Base-by-base conservation (phyloP, 768 basidiomycete genomes). In the Hydnomerulius pinastri region DNA sequence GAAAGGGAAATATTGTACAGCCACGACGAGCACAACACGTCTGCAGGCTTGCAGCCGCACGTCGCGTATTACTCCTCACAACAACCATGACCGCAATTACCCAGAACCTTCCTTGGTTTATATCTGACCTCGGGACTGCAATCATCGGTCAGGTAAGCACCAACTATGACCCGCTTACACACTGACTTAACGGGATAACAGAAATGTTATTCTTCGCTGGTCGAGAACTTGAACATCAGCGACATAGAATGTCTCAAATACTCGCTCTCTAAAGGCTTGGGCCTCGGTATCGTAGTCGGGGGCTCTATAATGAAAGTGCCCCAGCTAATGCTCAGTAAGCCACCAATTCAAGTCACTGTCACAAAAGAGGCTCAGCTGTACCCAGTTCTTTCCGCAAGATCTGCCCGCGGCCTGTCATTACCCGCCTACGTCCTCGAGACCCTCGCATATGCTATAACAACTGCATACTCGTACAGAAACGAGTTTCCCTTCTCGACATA, bases 231-330 rank as follows among this genome's bases (percentile, higher is more conserved):
- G 48, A 72, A 97, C 68, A 57, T 97, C 17, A 62, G 62, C 12
- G 87, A 97, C 67, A 75, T 84, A 8, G 75, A 87, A 51, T 99
- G 97, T 70, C 75, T 98, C 65, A 94, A 94, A 70, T 92, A 92
- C 68, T 81, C 92, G 1, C 67, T 97, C 46, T 97, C 94, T 3
- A 98, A 98, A 65, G 94, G 86, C 0, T 73, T 99, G 6, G 95
- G 97, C 0, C 71, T 99, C 13, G 96, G 87, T 0, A 95, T 98
- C 43, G 94, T 98, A 36, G 74, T 90, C 1, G 96, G 90, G 35
- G 95, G 95, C 0, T 85, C 87, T 2, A 90, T 99, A 54, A 90
- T 99, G 85, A 99, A 99, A 71, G 81, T 98, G 2, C 96, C 96
- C 1, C 96, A 98, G 66, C 74, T 97, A n/a, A 60, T 90, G 24